A percentile compares a stretch with the other conserved stretches of the same genome.
Conservation (phyloP, 1,284 basidiomycete species). For the Wolfiporia cocos region DNA sequence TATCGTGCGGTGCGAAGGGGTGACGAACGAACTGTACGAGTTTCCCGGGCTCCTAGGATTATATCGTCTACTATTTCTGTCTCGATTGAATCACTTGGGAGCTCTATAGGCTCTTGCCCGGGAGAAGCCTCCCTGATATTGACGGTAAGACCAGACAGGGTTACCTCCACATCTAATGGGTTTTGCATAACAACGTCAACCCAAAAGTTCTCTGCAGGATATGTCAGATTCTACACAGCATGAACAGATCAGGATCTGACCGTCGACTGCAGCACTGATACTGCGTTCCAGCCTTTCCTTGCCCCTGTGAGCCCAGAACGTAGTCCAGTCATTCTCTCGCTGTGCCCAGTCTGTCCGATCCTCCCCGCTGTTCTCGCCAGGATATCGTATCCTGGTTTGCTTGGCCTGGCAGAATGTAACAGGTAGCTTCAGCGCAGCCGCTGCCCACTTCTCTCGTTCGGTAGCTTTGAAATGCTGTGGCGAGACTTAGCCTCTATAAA, state of each 20-base stretch:
- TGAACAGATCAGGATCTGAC: conserved; percentile 30
- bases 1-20: neutral
- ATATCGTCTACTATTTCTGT: conserved; percentile 57
- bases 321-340: conserved; percentile 57
- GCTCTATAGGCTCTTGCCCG: conserved; percentile 25
- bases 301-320: conserved; percentile 52
- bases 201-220: conserved; percentile 61
- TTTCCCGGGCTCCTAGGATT: conserved; percentile 49
- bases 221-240: conserved; percentile 3
- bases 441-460: conserved; percentile 32
- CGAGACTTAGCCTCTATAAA: neutral
- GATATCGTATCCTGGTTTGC: conserved; percentile 49
- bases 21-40: conserved; percentile 42
- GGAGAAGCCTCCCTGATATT: conserved; percentile 35
- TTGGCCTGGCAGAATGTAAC: conserved; percentile 50
- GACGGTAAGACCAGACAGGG: conserved; percentile 54
- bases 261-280: conserved; percentile 56
- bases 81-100: conserved; percentile 37
- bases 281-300: conserved; percentile 45
- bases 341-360: conserved; percentile 47
- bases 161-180: conserved; percentile 65
- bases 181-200: conserved; percentile 64
- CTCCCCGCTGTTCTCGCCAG: conserved; percentile 39
- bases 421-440: conserved; percentile 46
- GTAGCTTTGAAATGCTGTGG: conserved; percentile 59